phyloP scores from a whole-genome alignment of 2,329 filamentous ascomycete species.

The Ceratocystis harringtonii region DNA sequence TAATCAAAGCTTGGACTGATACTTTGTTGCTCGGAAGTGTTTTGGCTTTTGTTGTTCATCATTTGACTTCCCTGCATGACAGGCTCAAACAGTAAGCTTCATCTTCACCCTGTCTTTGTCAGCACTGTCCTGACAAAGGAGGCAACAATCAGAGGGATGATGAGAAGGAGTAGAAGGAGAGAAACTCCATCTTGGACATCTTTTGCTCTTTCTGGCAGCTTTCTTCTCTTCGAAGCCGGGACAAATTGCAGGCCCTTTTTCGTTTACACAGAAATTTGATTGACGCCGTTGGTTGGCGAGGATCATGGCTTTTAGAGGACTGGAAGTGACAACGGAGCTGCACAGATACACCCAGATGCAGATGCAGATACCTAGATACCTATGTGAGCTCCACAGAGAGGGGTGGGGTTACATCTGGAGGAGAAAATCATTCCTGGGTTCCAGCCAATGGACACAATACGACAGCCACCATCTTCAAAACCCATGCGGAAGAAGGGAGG shows the following conservation, averaged over 20 bases:
- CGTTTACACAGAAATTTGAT: not conserved
- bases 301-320: not conserved
- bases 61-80: conserved; percentile 3
- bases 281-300: not conserved
- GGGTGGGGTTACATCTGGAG: too few relatives aligned
- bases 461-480: not conserved
- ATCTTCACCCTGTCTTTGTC: not conserved
- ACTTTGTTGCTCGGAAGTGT: conserved; percentile 1
- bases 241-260: not conserved
- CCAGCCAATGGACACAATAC: not conserved
- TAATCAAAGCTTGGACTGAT: not conserved
- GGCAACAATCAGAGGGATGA: not conserved
- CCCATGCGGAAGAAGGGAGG: not conserved
- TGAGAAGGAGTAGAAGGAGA: not conserved
- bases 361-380: not conserved
- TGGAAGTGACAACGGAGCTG: not conserved
- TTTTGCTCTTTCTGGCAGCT: not conserved
- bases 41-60: conserved; percentile 5
- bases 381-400: too few relatives aligned
- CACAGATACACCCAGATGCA: not conserved
- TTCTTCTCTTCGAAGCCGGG: not conserved
- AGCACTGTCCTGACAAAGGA: not conserved
- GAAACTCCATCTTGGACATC: not conserved
- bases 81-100: not conserved
- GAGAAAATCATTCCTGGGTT: not conserved